phyloP scores from a whole-genome alignment of 768 basidiomycete genomes.

The Lentinus tigrinus region DNA sequence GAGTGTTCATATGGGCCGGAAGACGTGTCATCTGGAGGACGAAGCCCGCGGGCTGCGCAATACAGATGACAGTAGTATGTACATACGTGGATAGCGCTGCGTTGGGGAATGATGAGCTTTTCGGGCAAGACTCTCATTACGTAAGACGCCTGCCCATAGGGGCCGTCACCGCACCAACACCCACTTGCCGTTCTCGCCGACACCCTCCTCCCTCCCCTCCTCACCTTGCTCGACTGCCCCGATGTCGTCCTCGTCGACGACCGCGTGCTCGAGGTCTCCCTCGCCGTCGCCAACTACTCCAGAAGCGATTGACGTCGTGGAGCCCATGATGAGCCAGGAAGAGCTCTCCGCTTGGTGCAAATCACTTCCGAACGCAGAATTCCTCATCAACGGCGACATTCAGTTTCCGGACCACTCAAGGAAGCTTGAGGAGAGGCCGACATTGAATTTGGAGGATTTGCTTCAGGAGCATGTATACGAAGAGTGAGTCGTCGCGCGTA shows the following conservation, averaged over 20 bases:
- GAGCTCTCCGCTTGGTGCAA: conserved; percentile 61
- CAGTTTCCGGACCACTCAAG: conserved; percentile 40
- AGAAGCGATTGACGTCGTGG: conserved; percentile 55
- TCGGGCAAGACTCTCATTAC: too few species aligned
- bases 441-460: conserved; percentile 66
- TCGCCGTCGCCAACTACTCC: conserved; percentile 73
- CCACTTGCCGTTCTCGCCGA: not conserved
- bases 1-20: too few species aligned
- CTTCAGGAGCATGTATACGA: conserved; percentile 75
- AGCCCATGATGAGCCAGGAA: conserved; percentile 50
- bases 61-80: too few species aligned
- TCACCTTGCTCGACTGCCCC: not conserved
- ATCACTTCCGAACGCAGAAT: conserved; percentile 43
- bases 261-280: conserved; percentile 64
- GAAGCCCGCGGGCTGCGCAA: too few species aligned
- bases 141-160: too few species aligned
- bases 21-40: too few species aligned
- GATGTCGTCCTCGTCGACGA: conserved; percentile 63
- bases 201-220: conserved; percentile 5
- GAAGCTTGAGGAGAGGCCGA: conserved; percentile 41
- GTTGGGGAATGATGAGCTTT: too few species aligned
- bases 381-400: conserved; percentile 36
- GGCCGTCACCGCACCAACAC: not conserved
- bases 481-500: conserved; percentile 49
- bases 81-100: too few species aligned